phyloP scores from a whole-genome alignment of 2,329 filamentous ascomycete species.

The Lasiodiplodia citricola region DNA sequence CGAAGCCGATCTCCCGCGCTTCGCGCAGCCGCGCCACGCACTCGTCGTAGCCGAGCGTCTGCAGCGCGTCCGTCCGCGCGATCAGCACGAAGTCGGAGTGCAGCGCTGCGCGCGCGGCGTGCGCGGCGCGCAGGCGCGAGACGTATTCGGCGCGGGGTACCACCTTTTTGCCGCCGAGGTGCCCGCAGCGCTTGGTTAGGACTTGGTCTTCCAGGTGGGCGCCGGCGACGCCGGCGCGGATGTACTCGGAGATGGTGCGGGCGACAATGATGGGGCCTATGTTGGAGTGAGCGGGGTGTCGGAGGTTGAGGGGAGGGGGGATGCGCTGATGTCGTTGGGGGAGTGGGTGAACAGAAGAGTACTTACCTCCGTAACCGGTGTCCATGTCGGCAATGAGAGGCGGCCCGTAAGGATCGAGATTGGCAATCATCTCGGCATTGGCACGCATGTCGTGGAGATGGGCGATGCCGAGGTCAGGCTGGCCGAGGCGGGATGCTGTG shows the following conservation, averaged over 20 bases:
- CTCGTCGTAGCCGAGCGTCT: slow-evolving; percentile 62
- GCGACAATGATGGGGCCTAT: slow-evolving; percentile 44
- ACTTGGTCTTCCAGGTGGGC: slow-evolving; percentile 70
- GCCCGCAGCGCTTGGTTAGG: slow-evolving; percentile 68
- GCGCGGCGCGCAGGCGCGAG: slow-evolving; percentile 63
- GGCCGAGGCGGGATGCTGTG: slow-evolving; percentile 65
- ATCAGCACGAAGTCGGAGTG: slow-evolving; percentile 67
- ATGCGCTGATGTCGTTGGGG: slow-evolving; percentile 39
- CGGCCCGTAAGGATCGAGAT: slow-evolving; percentile 56
- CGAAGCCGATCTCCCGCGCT: slow-evolving; percentile 62
- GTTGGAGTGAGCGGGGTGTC: slow-evolving; percentile 56
- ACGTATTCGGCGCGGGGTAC: slow-evolving; percentile 58
- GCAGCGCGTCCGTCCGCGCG: slow-evolving; percentile 67
- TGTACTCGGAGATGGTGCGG: slow-evolving; percentile 58
- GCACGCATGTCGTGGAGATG: slow-evolving; percentile 67
- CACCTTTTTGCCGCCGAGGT: slow-evolving; percentile 66
- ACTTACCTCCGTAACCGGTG: slow-evolving; percentile 17
- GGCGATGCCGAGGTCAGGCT: slow-evolving; percentile 67
- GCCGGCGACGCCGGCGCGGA: slow-evolving; percentile 61
- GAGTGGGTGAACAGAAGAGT: slow-evolving; percentile 44
- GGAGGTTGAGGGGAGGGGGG: slow-evolving; percentile 55
- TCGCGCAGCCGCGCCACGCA: slow-evolving; percentile 57
- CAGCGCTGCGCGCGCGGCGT: slow-evolving; percentile 54
- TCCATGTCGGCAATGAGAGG: slow-evolving; percentile 69
- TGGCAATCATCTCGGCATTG: slow-evolving; percentile 69